Evolutionary conservation across 176 grass and related monocot genomes (phyloP), one percentile per base, ranked within the genome.

Genomic region (Phoenix roebelenii): DNA sequence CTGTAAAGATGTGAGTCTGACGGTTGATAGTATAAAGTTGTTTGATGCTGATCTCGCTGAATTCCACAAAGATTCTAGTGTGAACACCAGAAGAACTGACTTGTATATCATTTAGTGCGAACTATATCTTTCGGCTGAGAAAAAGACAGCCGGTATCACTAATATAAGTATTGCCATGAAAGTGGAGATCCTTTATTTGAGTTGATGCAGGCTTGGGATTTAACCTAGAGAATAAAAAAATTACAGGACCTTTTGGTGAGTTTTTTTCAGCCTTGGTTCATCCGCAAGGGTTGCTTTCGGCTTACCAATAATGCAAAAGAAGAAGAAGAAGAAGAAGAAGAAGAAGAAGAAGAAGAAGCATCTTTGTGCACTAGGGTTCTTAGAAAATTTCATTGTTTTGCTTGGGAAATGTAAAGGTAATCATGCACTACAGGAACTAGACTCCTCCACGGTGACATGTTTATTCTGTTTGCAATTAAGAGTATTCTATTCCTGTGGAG

Each of bases 161-260:
- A 30, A 32, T 60, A 30, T 60, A 60, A 30, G 26, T 19, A 30
- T 39, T 7, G 16, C 18, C 58, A 35, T 60, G 58, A 60, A 60
- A 60, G 58, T 60, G 2, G 58, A 60, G 28, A 17, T 60, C 58
- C 58, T 60, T 60, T 60, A 60, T 19, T 28, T 60, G 16, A 39
- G 58, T 39, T 28, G 28, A 32, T 60, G 16, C 19, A 9, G 12
- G 15, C 0, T 30, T 60, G 58, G 58, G 58, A 23, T 60, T 60
- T n/a, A 60, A 30, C 16, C 57, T 60, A n/a, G 7, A 32, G 28
- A 60, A 5, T 60, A 60, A 30, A 35, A 60, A 60, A 19, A 3
- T 60, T 29, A 30, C 25, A 3, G 16, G 25, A 39, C 18, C 26
- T 60, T 29, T 60, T 32, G 6, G 28, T 17, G 17, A 60, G 5